Conservation (phyloP, 2,329 filamentous ascomycete genomes). For the Rhinocladiella similis region DNA sequence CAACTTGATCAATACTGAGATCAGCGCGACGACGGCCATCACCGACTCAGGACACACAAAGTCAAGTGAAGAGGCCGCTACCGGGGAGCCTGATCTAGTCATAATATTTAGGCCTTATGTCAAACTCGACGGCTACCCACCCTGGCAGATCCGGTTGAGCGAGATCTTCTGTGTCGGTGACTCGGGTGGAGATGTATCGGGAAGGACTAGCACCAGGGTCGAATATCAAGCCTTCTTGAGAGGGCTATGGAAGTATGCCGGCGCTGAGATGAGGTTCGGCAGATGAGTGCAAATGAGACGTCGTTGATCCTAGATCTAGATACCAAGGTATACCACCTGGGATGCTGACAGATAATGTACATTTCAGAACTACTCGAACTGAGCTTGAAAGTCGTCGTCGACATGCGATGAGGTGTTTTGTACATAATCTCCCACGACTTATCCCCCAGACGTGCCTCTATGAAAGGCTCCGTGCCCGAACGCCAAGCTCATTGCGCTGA, state of each 20-base stretch:
- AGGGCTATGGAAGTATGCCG: conserved; percentile 79
- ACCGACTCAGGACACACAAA: conserved; percentile 12
- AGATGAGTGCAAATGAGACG: conserved; percentile 38
- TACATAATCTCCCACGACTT: no score
- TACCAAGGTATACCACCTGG: neutral
- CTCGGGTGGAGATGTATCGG: conserved; percentile 38
- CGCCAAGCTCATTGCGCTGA: no score
- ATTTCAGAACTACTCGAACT: neutral
- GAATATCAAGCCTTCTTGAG: conserved; percentile 92
- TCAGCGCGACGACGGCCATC: conserved; percentile 57
- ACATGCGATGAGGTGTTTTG: no score
- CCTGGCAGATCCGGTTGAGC: conserved; percentile 92
- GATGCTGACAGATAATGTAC: neutral
- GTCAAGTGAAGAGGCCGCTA: conserved; percentile 17
- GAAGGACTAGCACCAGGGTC: conserved; percentile 49
- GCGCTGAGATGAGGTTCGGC: conserved; percentile 85
- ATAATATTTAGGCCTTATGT: conserved; percentile 83
- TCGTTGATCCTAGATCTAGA: neutral
- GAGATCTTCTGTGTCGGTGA: conserved; percentile 76
- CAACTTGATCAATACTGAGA: conserved; percentile 85
- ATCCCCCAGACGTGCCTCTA: no score
- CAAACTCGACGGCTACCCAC: conserved; percentile 86
- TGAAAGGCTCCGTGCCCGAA: no score
- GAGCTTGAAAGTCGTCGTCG: no score
- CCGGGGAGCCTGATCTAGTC: conserved; percentile 74